Percentiles rank a stretch among this genome's conserved stretches.
These are phyloP conservation scores for Fusarium fujikuroi DNA, from an alignment of 2,329 filamentous ascomycete genomes.

Conservation along the genomic window DNA sequence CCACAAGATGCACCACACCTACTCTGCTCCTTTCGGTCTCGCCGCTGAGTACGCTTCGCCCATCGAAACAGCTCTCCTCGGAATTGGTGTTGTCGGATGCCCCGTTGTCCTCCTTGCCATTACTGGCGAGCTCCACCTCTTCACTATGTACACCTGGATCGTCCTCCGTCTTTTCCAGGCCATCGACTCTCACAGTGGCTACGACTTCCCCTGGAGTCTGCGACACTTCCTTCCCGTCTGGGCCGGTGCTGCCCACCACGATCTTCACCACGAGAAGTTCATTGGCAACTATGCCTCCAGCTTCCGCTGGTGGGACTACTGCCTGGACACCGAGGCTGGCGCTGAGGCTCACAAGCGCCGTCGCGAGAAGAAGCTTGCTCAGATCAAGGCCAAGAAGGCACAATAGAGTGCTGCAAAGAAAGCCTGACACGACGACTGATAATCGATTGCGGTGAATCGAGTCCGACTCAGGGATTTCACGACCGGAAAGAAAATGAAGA, in stretches of 20 bases:
- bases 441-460: constrained; percentile 43
- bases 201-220: constrained; percentile 98
- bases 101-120: constrained; percentile 86
- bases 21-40: constrained; percentile 95
- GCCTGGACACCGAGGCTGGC: constrained; percentile 92
- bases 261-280: constrained; percentile 97
- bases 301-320: constrained; percentile 99
- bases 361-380: constrained; percentile 78
- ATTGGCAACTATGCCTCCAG: constrained; percentile 98
- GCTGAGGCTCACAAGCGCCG: constrained; percentile 86
- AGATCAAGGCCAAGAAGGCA: constrained; percentile 73
- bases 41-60: constrained; percentile 98
- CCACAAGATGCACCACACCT: constrained; percentile 99
- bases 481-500: constrained; percentile 12
- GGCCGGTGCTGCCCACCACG: constrained; percentile 97
- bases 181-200: constrained; percentile 96
- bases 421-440: constrained; percentile 5
- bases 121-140: constrained; percentile 88
- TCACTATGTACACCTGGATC: constrained; percentile 99
- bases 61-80: constrained; percentile 95
- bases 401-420: constrained; percentile 58
- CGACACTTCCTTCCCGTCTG: constrained; percentile 97
- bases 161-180: constrained; percentile 93
- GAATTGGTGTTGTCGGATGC: constrained; percentile 82
- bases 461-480: constrained; percentile 16